A percentile compares a stretch with the other conserved stretches of the same genome.
These are phyloP conservation scores for Tubosaeta sp. DNA, from an alignment of 768 basidiomycete genomes.

Conservation along the genomic window DNA sequence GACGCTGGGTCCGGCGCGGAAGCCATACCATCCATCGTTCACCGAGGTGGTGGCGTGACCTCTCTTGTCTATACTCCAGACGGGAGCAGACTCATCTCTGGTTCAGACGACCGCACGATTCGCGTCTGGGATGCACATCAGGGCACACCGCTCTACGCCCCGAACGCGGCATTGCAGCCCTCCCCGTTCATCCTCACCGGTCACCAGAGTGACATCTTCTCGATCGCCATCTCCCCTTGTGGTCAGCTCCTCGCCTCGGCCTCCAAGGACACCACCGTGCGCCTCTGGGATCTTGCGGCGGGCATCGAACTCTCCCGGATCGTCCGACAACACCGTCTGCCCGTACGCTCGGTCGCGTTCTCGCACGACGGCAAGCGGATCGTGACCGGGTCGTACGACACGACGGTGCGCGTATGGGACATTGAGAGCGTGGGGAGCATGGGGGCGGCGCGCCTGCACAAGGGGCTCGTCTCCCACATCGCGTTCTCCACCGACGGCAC, in stretches of 20 bases:
- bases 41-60: conserved; percentile 19
- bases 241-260: conserved; percentile 28
- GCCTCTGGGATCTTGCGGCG: conserved; percentile 25
- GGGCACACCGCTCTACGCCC: conserved; percentile 15
- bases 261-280: conserved; percentile 29
- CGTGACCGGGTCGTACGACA: conserved; percentile 25
- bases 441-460: conserved; percentile 23
- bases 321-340: conserved; percentile 26
- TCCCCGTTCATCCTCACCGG: conserved; percentile 15
- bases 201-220: conserved; percentile 23
- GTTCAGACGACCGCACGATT: conserved; percentile 27
- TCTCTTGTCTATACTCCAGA: conserved; percentile 29
- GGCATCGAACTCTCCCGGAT: conserved; percentile 20
- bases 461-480: conserved; percentile 21
- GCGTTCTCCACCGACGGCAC: conserved; percentile 28
- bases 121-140: conserved; percentile 27
- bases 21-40: conserved; percentile 12
- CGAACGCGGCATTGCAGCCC: conserved; percentile 1
- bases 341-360: conserved; percentile 25
- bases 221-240: conserved; percentile 29
- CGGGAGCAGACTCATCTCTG: conserved; percentile 26
- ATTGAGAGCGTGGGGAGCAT: conserved; percentile 26
- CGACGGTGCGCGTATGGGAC: conserved; percentile 31
- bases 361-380: conserved; percentile 25
- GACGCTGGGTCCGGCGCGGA: conserved; percentile 18